phyloP scores from a whole-genome alignment of 2,329 filamentous ascomycete genomes.

The Trichoderma sp. region DNA sequence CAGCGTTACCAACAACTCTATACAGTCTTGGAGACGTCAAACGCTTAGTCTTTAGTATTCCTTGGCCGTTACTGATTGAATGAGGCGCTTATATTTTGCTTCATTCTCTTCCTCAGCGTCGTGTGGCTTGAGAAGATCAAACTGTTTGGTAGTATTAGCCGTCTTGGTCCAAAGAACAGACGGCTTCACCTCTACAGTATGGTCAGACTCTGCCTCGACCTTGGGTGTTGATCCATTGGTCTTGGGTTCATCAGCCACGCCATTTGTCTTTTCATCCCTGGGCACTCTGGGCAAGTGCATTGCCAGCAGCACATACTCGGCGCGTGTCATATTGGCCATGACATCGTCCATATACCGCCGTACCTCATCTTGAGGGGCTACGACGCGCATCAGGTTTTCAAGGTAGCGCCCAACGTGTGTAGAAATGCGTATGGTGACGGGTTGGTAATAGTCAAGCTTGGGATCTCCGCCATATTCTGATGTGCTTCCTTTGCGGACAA shows the following conservation, averaged over 20 bases:
- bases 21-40: not conserved
- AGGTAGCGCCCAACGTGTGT: constrained; percentile 57
- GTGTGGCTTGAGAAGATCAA: constrained; percentile 30
- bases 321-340: constrained; percentile 68
- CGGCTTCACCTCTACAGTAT: constrained; percentile 29
- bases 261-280: constrained; percentile 33
- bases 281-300: constrained; percentile 60
- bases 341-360: constrained; percentile 68
- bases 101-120: constrained; percentile 41
- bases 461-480: constrained; percentile 66
- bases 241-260: constrained; percentile 34
- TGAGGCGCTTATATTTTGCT: constrained; percentile 40
- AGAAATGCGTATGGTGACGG: constrained; percentile 64
- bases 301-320: constrained; percentile 66
- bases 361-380: constrained; percentile 65
- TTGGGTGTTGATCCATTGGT: constrained; percentile 35
- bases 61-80: constrained; percentile 40
- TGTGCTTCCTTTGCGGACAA: constrained; percentile 71
- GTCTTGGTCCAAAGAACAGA: constrained; percentile 41
- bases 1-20: constrained; percentile 7
- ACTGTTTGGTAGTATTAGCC: constrained; percentile 17
- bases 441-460: constrained; percentile 72
- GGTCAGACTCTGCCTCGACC: constrained; percentile 31
- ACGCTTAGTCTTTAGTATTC: constrained; percentile 29
- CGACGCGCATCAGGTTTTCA: constrained; percentile 61